A percentile compares a stretch with the other conserved stretches of the same genome.
Evolutionary conservation across 2,329 filamentous ascomycete species (phyloP).

Genomic region (Coniochaeta hoffmannii): DNA sequence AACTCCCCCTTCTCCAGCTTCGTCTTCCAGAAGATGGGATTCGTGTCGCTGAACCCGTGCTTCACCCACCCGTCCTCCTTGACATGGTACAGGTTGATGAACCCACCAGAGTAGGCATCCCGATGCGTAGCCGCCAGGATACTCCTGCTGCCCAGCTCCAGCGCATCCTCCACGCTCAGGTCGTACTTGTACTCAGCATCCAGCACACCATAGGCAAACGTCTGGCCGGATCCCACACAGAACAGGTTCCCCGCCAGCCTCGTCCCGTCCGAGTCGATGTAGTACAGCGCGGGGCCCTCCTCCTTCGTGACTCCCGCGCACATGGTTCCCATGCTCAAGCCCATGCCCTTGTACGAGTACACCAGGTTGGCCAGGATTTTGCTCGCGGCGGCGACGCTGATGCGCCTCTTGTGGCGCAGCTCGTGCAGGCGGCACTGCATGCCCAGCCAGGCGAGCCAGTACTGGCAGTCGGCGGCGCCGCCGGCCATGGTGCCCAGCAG

Average conservation of each 20-base stretch:
- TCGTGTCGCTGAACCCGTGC: conserved; percentile 96
- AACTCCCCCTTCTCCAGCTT: conserved; percentile 99
- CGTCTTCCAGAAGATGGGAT: conserved; percentile 99
- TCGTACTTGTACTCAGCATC: conserved; percentile 95
- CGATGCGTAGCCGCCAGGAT: conserved; percentile 95
- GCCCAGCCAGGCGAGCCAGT: conserved; percentile 97
- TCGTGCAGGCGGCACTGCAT: conserved; percentile 99
- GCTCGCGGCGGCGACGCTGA: conserved; percentile 91
- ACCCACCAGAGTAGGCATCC: conserved; percentile 97
- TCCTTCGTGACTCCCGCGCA: conserved; percentile 92
- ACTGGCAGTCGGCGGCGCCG: conserved; percentile 98
- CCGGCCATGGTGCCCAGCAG: conserved; percentile 97
- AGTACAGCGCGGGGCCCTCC: conserved; percentile 96
- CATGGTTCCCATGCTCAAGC: conserved; percentile 98
- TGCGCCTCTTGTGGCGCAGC: conserved; percentile 97
- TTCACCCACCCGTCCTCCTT: conserved; percentile 99
- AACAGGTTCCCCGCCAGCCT: conserved; percentile 90
- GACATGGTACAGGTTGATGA: conserved; percentile 97
- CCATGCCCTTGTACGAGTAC: conserved; percentile 98
- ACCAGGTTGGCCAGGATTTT: conserved; percentile 99
- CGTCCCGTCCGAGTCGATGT: conserved; percentile 96
- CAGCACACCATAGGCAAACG: conserved; percentile 95
- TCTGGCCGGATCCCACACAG: conserved; percentile 97
- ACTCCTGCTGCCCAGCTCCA: conserved; percentile 84
- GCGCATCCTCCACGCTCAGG: conserved; percentile 74